Base-by-base conservation (phyloP, 495 filamentous ascomycete genomes). In the Friedmanniomyces simplex region DNA sequence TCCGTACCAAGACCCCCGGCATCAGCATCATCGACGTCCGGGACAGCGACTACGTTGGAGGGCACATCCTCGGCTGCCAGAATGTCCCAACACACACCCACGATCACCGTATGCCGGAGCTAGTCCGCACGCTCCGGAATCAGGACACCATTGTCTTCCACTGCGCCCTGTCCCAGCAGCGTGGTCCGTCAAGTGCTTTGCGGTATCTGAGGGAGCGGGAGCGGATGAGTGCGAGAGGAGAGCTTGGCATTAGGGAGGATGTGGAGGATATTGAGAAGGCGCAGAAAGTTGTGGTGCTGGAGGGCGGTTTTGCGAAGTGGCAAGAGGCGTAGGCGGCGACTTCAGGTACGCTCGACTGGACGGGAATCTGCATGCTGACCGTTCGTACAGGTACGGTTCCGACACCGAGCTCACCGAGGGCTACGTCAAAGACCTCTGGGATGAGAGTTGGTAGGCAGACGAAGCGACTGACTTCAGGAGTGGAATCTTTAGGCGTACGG, bases 261-360 rank as follows among this genome's bases (percentile, higher is more conserved):
- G 62, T 55, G 50, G 60, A 41, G 64, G 56, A 28, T 41, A 10
- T 55, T 51, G 52, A 69, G 65, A 52, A 71, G 70, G 55, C 72
- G 74, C 70, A 72, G 64, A 60, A 86, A 69, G 85, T 97, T 18
- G 84, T 77, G 67, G 81, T 97, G 10, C 77, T 97, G 7, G 86
- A 95, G 54, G 79, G 82, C 0, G 93, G 93, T n/a, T 98, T 97
- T 69, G 82, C 86, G 11, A 79, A 86, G 56, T 98, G 93, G 93
- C 89, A 95, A 77, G 86, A 91, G 73, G 77, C 79, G 69, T 95
- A 46, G 55, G 64, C 66, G 22, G 45, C 41, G 14, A 10, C n/a
- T n/a, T n/a, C 28, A 32, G 28, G 4, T 42, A 55, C 52, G 12
- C 24, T 11, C 3, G 5, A 55, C 82, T 71, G 72, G 47, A 34